A percentile compares a stretch with the other conserved stretches of the same genome.
These are phyloP conservation scores for fission yeast (Schizosaccharomyces pombe) DNA, from an alignment of 805 yeast species.

Conservation along the genomic window DNA sequence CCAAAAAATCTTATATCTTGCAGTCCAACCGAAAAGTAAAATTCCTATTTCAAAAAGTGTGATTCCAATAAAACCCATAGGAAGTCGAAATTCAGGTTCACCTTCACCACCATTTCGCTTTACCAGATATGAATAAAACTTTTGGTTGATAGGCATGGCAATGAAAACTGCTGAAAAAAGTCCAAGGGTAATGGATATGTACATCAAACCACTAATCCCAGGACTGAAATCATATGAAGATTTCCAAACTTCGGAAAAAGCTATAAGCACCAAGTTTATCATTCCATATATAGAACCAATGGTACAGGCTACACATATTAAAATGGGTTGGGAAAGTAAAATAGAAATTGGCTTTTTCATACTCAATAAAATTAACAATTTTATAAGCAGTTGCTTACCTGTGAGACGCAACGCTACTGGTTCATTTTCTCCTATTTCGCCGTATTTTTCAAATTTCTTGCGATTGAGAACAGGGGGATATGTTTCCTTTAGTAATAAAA, in stretches of 20 bases:
- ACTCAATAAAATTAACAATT: neutral
- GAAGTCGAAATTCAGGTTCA: slow-evolving; percentile 41
- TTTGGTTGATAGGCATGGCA: neutral
- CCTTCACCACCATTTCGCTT: slow-evolving; percentile 23
- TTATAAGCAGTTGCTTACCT: neutral
- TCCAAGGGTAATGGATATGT: slow-evolving; percentile 33
- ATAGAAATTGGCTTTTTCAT: slow-evolving; percentile 1
- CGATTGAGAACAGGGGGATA: slow-evolving; percentile 48
- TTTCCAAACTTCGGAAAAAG: slow-evolving; percentile 16
- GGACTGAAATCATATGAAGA: neutral
- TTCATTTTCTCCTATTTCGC: neutral
- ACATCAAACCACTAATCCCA: slow-evolving; percentile 31
- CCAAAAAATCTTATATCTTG: slow-evolving; percentile 31
- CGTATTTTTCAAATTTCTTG: slow-evolving; percentile 13
- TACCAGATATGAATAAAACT: neutral
- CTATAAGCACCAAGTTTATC: neutral
- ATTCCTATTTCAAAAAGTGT: slow-evolving; percentile 44
- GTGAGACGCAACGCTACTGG: neutral
- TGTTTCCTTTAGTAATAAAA: slow-evolving; percentile 49
- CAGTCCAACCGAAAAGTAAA: slow-evolving; percentile 50
- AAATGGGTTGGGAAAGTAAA: slow-evolving; percentile 4
- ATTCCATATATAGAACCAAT: neutral
- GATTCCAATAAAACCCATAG: slow-evolving; percentile 27
- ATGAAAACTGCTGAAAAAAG: slow-evolving; percentile 23
- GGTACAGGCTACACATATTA: neutral